Evolutionary conservation across 2,329 filamentous ascomycete species (phyloP).

Genomic region (Cryphonectria japonica): DNA sequence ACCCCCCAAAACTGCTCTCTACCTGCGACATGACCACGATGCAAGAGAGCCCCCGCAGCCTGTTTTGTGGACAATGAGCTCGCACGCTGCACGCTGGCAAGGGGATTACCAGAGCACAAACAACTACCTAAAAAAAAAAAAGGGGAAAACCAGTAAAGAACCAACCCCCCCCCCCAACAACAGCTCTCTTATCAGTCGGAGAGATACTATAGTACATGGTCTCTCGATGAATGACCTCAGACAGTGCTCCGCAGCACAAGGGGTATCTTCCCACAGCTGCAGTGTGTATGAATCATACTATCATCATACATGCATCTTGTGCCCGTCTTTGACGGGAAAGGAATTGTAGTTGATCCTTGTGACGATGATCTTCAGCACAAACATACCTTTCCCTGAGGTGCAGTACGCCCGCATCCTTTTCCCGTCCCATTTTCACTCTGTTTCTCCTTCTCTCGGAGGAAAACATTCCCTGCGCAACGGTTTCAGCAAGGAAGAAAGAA

Average conservation of each 20-base stretch:
- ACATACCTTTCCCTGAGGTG: neutral
- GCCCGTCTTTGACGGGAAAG: neutral
- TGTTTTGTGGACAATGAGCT: neutral
- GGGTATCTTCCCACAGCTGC: neutral
- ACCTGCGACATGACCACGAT: constrained; percentile 2
- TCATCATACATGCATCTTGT: neutral
- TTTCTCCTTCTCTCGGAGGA: neutral
- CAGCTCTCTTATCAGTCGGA: neutral
- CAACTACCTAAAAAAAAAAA: neutral
- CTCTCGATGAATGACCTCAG: neutral
- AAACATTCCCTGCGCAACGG: neutral
- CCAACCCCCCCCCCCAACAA: neutral
- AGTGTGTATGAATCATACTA: neutral
- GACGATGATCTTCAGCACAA: neutral
- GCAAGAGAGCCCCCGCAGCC: neutral
- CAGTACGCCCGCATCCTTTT: neutral
- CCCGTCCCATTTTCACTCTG: neutral
- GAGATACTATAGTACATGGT: neutral
- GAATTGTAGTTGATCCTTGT: neutral
- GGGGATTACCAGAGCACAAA: neutral
- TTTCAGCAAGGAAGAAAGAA: neutral
- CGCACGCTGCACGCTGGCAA: neutral
- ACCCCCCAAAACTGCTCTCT: neutral
- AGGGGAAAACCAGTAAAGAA: neutral
- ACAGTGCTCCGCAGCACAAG: neutral